Percentiles rank a stretch among this genome's conserved stretches.
These are phyloP conservation scores for Trichosporon sp. DNA, from an alignment of 1,284 basidiomycete species.

Conservation along the genomic window DNA sequence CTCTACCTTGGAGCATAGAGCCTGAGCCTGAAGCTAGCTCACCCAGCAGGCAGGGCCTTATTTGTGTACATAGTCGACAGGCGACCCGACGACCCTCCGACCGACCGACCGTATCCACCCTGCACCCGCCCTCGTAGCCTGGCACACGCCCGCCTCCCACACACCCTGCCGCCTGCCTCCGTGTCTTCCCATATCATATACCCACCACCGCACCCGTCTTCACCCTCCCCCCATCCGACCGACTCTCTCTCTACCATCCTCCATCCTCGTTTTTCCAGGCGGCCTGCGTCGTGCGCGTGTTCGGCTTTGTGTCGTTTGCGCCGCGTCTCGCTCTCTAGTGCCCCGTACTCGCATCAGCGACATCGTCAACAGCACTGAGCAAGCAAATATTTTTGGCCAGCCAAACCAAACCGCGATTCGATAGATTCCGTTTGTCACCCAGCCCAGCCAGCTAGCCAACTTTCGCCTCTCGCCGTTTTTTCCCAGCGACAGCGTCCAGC, in stretches of 20 bases:
- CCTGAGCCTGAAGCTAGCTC: background rate
- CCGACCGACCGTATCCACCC: background rate
- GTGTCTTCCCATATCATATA: background rate
- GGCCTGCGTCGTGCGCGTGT: conserved; percentile 4
- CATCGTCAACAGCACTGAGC: background rate
- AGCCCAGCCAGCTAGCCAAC: background rate
- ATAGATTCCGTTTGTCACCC: background rate
- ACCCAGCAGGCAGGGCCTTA: background rate
- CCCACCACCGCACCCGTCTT: background rate
- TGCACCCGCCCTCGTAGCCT: background rate
- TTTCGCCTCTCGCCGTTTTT: background rate
- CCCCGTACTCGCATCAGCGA: background rate
- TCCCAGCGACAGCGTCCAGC: background rate
- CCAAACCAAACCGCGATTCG: background rate
- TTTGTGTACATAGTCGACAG: background rate
- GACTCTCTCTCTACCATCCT: background rate
- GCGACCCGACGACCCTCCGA: background rate
- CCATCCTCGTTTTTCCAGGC: background rate
- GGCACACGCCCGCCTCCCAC: background rate
- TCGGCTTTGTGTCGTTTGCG: conserved; percentile 4
- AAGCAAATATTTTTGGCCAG: background rate
- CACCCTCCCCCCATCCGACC: background rate
- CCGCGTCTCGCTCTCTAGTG: background rate
- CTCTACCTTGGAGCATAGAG: background rate
- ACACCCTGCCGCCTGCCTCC: background rate